Conservation (phyloP, 768 basidiomycete genomes). For the Tylopilus subfusipes region DNA sequence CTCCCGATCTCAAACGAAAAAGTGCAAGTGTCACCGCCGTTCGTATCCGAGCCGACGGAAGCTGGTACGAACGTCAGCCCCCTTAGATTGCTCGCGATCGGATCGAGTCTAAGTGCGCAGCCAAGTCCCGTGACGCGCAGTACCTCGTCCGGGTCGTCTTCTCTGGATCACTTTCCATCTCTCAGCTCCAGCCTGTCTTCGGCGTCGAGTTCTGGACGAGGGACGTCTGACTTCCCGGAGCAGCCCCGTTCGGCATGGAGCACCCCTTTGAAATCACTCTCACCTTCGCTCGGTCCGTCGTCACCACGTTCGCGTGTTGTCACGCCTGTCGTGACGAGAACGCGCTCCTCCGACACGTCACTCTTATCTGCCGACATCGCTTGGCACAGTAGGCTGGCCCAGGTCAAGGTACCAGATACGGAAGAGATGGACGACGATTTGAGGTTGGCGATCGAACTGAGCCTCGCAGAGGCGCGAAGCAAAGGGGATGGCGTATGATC, state of each 20-base stretch:
- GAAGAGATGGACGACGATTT: conserved; percentile 63
- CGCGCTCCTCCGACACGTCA: conserved; percentile 10
- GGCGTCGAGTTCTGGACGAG: conserved; percentile 19
- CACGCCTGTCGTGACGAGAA: too few species aligned
- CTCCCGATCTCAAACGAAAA: conserved; percentile 43
- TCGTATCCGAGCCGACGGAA: conserved; percentile 52
- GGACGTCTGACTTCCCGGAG: conserved; percentile 13
- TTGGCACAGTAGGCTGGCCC: not conserved
- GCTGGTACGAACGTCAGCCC: conserved; percentile 41
- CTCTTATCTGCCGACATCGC: conserved; percentile 15
- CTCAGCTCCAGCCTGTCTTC: conserved; percentile 32
- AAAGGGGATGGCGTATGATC: conserved; percentile 9
- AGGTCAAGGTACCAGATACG: not conserved
- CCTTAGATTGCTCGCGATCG: conserved; percentile 11
- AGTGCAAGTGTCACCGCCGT: conserved; percentile 52
- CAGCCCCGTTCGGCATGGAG: conserved; percentile 37
- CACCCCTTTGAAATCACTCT: conserved; percentile 31
- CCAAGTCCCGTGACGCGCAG: conserved; percentile 10
- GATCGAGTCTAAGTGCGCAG: not conserved
- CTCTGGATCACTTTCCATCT: conserved; percentile 32
- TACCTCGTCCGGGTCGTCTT: conserved; percentile 23
- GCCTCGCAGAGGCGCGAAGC: conserved; percentile 51
- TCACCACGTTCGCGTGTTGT: too few species aligned
- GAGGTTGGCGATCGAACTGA: conserved; percentile 62
- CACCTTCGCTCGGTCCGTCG: conserved; percentile 11